Conservation (phyloP, 495 filamentous ascomycete genomes). For the Podospora bellae-mahoneyi region DNA sequence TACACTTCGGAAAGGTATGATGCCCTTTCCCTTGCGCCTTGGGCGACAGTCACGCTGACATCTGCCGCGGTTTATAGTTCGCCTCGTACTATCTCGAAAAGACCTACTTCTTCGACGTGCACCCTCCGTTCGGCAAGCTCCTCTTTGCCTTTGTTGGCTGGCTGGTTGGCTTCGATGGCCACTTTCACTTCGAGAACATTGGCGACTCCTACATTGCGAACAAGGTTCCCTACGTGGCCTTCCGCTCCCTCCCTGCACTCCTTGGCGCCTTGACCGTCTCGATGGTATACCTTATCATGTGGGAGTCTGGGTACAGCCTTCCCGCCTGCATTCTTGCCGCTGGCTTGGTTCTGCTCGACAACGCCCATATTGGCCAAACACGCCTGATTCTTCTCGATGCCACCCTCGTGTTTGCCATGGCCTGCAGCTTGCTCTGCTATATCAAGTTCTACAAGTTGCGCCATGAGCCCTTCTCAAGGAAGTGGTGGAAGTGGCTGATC, state of each 20-base stretch:
- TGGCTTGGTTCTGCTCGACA: slow-evolving; percentile 89
- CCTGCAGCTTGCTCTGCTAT: slow-evolving; percentile 87
- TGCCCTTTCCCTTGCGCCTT: slow-evolving; percentile 1
- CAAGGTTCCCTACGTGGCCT: slow-evolving; percentile 94
- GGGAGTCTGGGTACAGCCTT: slow-evolving; percentile 96
- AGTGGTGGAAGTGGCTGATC: slow-evolving; percentile 99
- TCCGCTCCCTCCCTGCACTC: slow-evolving; percentile 87
- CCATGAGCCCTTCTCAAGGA: slow-evolving; percentile 81
- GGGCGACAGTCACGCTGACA: slow-evolving; percentile 12
- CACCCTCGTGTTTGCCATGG: slow-evolving; percentile 92
- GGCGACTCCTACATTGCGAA: slow-evolving; percentile 97
- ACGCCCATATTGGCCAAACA: slow-evolving; percentile 96
- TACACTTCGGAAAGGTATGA: slow-evolving; percentile 97
- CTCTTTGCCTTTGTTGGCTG: slow-evolving; percentile 92
- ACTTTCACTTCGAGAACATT: slow-evolving; percentile 98
- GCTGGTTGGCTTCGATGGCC: slow-evolving; percentile 91
- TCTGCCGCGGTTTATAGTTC: slow-evolving; percentile 54
- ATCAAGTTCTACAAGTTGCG: slow-evolving; percentile 97
- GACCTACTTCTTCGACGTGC: slow-evolving; percentile 99
- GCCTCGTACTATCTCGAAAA: slow-evolving; percentile 95
- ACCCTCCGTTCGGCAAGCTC: slow-evolving; percentile 92
- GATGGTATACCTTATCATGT: slow-evolving; percentile 96
- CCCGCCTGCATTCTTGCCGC: slow-evolving; percentile 87
- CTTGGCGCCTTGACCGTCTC: slow-evolving; percentile 90
- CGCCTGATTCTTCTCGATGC: slow-evolving; percentile 93